A percentile compares a stretch with the other conserved stretches of the same genome.
These are phyloP conservation scores for Colletotrichum scovillei DNA, from an alignment of 2,329 filamentous ascomycete genomes.

Conservation along the genomic window DNA sequence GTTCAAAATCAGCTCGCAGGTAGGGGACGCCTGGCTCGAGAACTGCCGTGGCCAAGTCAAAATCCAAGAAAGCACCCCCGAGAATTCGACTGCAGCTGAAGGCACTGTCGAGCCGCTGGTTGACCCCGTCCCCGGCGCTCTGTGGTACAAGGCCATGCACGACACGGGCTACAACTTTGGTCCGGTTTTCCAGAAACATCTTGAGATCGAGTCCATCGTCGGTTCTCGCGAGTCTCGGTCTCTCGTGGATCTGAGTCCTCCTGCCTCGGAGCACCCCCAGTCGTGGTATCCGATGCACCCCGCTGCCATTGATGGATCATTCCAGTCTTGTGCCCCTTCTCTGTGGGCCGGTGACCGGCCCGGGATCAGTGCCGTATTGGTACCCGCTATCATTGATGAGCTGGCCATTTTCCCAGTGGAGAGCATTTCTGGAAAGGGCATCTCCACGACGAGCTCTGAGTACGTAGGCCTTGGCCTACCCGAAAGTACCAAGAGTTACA, in stretches of 20 bases:
- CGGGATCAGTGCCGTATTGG: too few species aligned
- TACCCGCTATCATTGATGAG: neutral
- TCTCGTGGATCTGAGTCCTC: neutral
- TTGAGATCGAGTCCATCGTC: neutral
- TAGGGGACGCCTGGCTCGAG: neutral
- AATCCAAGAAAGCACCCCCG: neutral
- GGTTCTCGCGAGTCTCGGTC: neutral
- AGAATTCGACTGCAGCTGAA: neutral
- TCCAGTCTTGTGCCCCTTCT: too few species aligned
- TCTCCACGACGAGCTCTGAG: too few species aligned
- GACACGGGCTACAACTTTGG: slow-evolving; percentile 4
- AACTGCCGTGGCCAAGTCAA: slow-evolving; percentile 15
- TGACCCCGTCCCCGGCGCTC: neutral
- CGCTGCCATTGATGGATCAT: neutral
- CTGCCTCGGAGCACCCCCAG: neutral
- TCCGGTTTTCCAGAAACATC: neutral
- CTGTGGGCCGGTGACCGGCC: too few species aligned
- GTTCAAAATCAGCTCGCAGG: slow-evolving; percentile 2
- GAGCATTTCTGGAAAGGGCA: too few species aligned
- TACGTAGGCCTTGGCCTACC: too few species aligned
- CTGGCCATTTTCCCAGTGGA: neutral
- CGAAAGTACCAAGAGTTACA: neutral
- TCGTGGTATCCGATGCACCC: slow-evolving; percentile 9
- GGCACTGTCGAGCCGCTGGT: neutral
- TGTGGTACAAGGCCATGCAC: slow-evolving; percentile 8